These are phyloP conservation scores for Rhynchosporium agropyri DNA, from an alignment of 2,329 filamentous ascomycete species.

Conservation along the genomic window DNA sequence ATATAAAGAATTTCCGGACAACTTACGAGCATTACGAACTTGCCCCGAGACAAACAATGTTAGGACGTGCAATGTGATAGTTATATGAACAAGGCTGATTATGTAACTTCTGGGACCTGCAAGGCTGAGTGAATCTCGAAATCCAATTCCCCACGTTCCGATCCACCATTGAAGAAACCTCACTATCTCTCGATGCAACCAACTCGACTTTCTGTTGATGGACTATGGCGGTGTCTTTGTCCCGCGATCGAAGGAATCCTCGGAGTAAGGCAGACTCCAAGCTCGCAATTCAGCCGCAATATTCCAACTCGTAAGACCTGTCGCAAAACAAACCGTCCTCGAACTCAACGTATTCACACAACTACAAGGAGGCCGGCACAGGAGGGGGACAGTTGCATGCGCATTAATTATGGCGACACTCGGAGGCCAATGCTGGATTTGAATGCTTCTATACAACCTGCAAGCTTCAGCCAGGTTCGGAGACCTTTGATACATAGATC, in stretches of 20 bases:
- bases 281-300: not conserved
- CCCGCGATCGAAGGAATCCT: constrained; percentile 53
- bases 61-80: no score
- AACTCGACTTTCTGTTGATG: constrained; percentile 51
- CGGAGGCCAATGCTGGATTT: no score
- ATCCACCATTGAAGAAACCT: constrained; percentile 7
- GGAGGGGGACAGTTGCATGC: not conserved
- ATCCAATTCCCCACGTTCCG: not conserved
- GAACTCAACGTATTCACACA: constrained; percentile 28
- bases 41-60: no score
- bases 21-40: no score
- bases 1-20: not conserved
- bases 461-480: not conserved
- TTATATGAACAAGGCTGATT: not conserved
- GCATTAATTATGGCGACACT: no score
- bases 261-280: constrained; percentile 38
- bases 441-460: not conserved
- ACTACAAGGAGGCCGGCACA: constrained; percentile 18
- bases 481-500: not conserved
- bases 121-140: constrained; percentile 22
- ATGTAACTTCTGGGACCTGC: constrained; percentile 18
- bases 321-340: not conserved
- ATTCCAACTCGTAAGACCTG: not conserved
- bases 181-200: constrained; percentile 40
- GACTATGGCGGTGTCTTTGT: constrained; percentile 66